Base-by-base conservation (phyloP, 768 basidiomycete species). In the Filobasidium wieringae region DNA sequence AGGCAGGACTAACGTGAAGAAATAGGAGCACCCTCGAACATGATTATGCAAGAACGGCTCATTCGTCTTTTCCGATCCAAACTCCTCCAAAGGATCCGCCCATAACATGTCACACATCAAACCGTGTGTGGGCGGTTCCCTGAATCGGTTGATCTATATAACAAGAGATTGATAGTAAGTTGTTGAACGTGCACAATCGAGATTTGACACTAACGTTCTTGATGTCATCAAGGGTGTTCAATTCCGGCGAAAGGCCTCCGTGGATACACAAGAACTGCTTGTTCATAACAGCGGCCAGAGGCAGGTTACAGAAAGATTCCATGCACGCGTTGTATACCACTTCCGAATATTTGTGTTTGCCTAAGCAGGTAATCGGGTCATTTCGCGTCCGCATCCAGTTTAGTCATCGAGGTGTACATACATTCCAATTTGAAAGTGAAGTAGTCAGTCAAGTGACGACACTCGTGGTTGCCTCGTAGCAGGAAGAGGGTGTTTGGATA, bases 341-440 rank as follows among this genome's bases (percentile, higher is more conserved):
- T 65, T 96, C 93, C 7, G 89, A 90, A 75, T 99, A 99, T 77
- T 97, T 97, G 78, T 97, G 95, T 76, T 93, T 93, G 79, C 91
- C 90, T 95, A n/a, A n/a, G n/a, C n/a, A n/a, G n/a, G 68, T 26
- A 55, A 52, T 26, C 24, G 12, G 34, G 33, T 31, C 27, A 19
- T 15, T 15, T 2, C 2, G n/a, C 15, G 19, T 24, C 11, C 19
- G 41, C 24, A 8, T 8, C n/a, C 36, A 37, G 36, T 37, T 37
- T 37, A 9, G 36, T 37, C 36, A 31, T 19, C 29, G 5, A 41
- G 11, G 32, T 3, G 39, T n/a, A 76, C 88, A 68, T 69, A 90
- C 92, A 95, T 78, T 97, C 93, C 27, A 95, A 84, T 76, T 95
- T 97, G 80, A 97, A 97, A 33, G 92, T 97, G 72, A 95, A 97